A percentile compares a stretch with the other conserved stretches of the same genome.
phyloP scores from a whole-genome alignment of 495 filamentous ascomycete genomes.

The Collariella sp. region DNA sequence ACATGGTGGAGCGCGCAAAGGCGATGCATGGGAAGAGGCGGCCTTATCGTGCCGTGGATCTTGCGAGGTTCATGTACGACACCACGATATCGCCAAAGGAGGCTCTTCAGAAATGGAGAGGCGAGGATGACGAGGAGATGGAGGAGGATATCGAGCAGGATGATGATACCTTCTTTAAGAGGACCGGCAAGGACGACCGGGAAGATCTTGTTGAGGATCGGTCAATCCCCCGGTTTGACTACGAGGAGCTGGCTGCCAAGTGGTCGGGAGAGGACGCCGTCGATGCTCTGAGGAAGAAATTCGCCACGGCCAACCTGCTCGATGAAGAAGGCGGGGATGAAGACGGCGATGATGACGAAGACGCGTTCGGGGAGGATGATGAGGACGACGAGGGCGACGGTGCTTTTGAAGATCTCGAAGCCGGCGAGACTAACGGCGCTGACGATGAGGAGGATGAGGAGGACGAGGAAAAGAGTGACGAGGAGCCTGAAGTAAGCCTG shows the following conservation, averaged over 20 bases:
- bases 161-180: conserved; percentile 78
- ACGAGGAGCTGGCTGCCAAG: conserved; percentile 69
- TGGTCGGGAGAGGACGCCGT: conserved; percentile 75
- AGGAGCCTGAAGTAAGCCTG: conserved; percentile 28
- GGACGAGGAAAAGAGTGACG: conserved; percentile 26
- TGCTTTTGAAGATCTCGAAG: conserved; percentile 83
- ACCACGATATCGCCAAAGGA: conserved; percentile 64
- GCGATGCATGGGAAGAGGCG: conserved; percentile 58
- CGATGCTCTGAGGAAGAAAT: conserved; percentile 62
- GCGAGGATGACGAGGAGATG: conserved; percentile 52
- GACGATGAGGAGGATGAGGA: conserved; percentile 26
- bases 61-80: conserved; percentile 85
- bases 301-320: conserved; percentile 58
- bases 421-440: conserved; percentile 50
- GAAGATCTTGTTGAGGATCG: conserved; percentile 63
- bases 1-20: conserved; percentile 68
- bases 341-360: conserved; percentile 49
- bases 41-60: conserved; percentile 65
- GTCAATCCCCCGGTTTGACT: conserved; percentile 67
- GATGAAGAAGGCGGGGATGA: conserved; percentile 42
- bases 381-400: conserved; percentile 69
- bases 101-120: conserved; percentile 70
- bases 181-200: conserved; percentile 51
- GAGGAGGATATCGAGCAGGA: conserved; percentile 50
- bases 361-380: conserved; percentile 64